Conservation (phyloP, 1,139 yeast species). For the Debaryomyces subglobosus region DNA sequence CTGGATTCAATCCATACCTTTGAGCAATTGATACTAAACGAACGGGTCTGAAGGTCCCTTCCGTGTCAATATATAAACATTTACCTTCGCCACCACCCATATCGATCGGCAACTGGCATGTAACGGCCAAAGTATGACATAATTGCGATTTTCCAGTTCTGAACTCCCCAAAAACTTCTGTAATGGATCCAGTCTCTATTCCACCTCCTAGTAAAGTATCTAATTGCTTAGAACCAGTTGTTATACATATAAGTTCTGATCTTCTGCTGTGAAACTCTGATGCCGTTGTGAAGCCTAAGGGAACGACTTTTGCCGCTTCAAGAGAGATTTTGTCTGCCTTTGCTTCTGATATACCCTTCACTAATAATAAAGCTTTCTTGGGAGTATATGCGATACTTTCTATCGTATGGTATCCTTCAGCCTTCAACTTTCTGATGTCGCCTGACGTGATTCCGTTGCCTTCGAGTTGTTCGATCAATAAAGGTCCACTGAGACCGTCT, state of each 20-base stretch:
- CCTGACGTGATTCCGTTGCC: conserved; percentile 85
- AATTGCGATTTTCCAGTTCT: conserved; percentile 97
- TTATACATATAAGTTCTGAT: conserved; percentile 85
- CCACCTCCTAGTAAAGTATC: conserved; percentile 97
- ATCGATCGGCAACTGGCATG: conserved; percentile 95
- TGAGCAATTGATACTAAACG: conserved; percentile 88
- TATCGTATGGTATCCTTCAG: conserved; percentile 85
- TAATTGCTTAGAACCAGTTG: conserved; percentile 93
- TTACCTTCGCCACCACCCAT: conserved; percentile 99
- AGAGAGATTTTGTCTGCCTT: conserved; percentile 84
- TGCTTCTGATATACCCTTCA: conserved; percentile 94
- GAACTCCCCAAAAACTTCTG: conserved; percentile 96
- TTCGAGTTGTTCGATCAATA: conserved; percentile 52
- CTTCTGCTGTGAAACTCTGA: conserved; percentile 91
- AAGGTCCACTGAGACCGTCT: conserved; percentile 44
- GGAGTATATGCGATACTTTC: conserved; percentile 92
- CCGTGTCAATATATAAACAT: conserved; percentile 94
- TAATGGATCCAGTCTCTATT: conserved; percentile 93
- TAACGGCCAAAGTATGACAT: conserved; percentile 95
- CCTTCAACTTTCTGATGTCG: conserved; percentile 79
- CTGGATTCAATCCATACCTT: conserved; percentile 91
- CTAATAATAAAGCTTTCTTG: conserved; percentile 69
- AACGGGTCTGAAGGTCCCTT: conserved; percentile 94
- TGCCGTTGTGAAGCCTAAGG: conserved; percentile 97
- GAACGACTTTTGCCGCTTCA: conserved; percentile 87